Percentiles rank a stretch among this genome's conserved stretches.
These are phyloP conservation scores for Waltergamsia citrina DNA, from an alignment of 2,329 filamentous ascomycete genomes.

Conservation along the genomic window DNA sequence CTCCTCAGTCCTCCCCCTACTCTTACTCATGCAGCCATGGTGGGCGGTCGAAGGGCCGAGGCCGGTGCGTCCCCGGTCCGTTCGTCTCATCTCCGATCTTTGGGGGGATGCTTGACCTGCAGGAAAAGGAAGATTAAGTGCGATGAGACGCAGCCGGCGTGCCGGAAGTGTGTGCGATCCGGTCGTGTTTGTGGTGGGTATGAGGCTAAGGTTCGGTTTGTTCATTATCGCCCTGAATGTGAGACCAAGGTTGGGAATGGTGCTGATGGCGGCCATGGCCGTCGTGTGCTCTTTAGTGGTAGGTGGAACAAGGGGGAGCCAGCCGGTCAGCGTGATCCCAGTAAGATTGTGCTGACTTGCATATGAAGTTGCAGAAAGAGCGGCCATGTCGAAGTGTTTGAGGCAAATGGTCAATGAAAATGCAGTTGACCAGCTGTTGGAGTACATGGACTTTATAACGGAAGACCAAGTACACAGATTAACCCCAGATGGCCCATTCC, in stretches of 20 bases:
- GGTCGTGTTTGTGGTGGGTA: constrained; percentile 17
- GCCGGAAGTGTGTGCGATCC: constrained; percentile 22
- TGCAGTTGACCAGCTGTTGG: neutral
- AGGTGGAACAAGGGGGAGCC: neutral
- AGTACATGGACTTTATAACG: neutral
- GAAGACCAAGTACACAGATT: neutral
- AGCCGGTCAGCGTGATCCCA: neutral
- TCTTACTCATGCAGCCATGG: no score
- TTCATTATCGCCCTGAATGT: neutral
- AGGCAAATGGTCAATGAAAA: neutral
- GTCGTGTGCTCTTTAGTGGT: neutral
- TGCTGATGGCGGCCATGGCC: neutral
- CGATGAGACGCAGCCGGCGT: constrained; percentile 22
- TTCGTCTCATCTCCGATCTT: neutral
- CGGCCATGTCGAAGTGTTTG: neutral
- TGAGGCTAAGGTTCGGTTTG: neutral
- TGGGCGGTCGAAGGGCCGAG: neutral
- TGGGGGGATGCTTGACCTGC: constrained; percentile 17
- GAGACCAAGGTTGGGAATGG: neutral
- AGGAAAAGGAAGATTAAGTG: constrained; percentile 35
- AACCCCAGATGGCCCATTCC: neutral
- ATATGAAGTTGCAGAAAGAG: neutral
- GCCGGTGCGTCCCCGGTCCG: no score
- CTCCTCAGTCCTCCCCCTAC: no score
- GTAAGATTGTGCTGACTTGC: neutral